Evolutionary conservation across 495 filamentous ascomycete species (phyloP).

Genomic region (Podospora anserina): DNA sequence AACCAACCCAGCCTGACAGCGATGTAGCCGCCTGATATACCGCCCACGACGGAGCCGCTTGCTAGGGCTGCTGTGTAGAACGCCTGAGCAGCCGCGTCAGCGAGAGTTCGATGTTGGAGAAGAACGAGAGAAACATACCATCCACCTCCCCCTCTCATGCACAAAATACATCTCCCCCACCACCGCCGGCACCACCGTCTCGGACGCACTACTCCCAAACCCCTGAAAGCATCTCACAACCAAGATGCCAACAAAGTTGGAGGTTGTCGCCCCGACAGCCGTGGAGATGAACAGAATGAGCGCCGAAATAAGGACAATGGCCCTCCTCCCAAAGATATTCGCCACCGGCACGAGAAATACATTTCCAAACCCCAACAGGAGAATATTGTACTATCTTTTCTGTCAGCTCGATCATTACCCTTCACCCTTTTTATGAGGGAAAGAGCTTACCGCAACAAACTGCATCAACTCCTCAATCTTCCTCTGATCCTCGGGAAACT

Average conservation of each 20-base stretch:
- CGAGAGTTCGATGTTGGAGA: too few relatives aligned
- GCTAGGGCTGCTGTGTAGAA: conserved; percentile 53
- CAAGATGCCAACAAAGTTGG: conserved; percentile 41
- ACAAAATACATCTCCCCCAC: conserved; percentile 54
- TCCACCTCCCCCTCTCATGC: conserved; percentile 48
- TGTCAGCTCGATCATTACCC: background rate
- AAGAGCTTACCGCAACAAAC: conserved; percentile 24
- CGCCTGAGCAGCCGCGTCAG: conserved; percentile 25
- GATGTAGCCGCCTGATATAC: conserved; percentile 51
- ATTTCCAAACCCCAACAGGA: conserved; percentile 30
- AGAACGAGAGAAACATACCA: conserved; percentile 31
- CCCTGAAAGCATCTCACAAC: conserved; percentile 49
- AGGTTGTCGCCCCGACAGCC: conserved; percentile 44
- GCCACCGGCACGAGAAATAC: conserved; percentile 56
- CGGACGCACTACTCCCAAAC: conserved; percentile 53
- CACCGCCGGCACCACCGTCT: conserved; percentile 53
- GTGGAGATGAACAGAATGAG: conserved; percentile 46
- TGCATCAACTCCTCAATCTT: conserved; percentile 21
- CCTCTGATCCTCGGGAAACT: conserved; percentile 23
- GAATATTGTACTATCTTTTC: conserved; percentile 26
- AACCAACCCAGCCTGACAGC: conserved; percentile 41
- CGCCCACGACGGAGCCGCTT: conserved; percentile 47
- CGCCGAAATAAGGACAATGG: conserved; percentile 50
- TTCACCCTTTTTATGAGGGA: background rate
- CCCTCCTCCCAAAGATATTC: conserved; percentile 54